Evolutionary conservation across 345 rosid genomes (phyloP).

Genomic region (Murraya koenigii): DNA sequence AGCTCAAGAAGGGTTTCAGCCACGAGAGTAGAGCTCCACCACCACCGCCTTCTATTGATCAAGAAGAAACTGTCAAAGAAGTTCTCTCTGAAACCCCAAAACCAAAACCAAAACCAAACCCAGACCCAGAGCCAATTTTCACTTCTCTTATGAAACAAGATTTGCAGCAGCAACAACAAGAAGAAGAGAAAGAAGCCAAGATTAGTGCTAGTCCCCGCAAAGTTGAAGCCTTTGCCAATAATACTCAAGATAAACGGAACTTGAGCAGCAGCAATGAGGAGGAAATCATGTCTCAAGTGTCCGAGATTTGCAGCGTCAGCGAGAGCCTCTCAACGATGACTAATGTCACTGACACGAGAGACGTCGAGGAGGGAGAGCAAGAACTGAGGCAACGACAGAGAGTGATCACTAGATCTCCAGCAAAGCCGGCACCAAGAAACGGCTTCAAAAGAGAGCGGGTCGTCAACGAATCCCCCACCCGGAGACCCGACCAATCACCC

Average conservation of each 20-base stretch:
- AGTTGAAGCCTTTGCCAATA: slow-evolving; percentile 26
- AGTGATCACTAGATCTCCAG: slow-evolving; percentile 49
- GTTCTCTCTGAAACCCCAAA: slow-evolving; percentile 66
- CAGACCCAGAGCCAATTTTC: not conserved
- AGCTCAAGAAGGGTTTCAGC: not conserved
- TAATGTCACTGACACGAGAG: slow-evolving; percentile 26
- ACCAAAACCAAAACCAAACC: slow-evolving; percentile 15
- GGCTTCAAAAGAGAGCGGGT: slow-evolving; percentile 23
- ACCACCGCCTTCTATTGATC: slow-evolving; percentile 47
- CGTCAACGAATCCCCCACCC: slow-evolving; percentile 46
- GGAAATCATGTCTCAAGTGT: slow-evolving; percentile 50
- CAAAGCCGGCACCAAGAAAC: slow-evolving; percentile 31
- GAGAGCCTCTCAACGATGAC: slow-evolving; percentile 62
- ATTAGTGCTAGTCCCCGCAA: not conserved
- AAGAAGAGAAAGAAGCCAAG: not conserved
- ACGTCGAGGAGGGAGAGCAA: slow-evolving; percentile 40
- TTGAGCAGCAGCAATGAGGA: slow-evolving; percentile 12
- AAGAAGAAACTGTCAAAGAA: slow-evolving; percentile 72
- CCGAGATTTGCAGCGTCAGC: slow-evolving; percentile 72
- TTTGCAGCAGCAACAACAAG: too few species aligned
- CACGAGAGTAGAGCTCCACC: slow-evolving; percentile 49
- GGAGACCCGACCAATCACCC: slow-evolving; percentile 56
- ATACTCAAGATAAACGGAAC: slow-evolving; percentile 12
- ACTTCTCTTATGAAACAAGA: not conserved
- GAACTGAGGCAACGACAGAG: slow-evolving; percentile 33